phyloP scores from a whole-genome alignment of 768 basidiomycete genomes.

The Collybiopsis confluens region DNA sequence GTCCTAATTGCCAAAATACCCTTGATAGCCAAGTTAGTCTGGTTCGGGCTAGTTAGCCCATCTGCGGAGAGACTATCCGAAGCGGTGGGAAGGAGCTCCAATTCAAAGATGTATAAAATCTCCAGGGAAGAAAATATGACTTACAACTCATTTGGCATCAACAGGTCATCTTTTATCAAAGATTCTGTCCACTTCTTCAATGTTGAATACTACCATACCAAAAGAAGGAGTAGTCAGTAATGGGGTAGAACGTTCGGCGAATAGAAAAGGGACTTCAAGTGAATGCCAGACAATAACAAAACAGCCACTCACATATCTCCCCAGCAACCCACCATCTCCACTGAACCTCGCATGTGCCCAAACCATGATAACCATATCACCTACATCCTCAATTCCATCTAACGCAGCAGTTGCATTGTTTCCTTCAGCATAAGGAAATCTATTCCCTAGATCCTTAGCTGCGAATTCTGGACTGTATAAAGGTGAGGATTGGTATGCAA shows the following conservation, averaged over 20 bases:
- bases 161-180: neutral
- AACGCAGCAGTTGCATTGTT: neutral
- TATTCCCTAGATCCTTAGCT: constrained; percentile 14
- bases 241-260: no score
- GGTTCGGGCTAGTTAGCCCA: neutral
- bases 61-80: neutral
- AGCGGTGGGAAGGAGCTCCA: no score
- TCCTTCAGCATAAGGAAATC: constrained; percentile 1
- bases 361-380: constrained; percentile 8
- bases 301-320: no score
- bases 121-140: neutral
- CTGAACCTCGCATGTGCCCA: constrained; percentile 12
- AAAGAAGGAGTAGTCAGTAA: neutral
- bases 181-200: neutral
- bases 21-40: constrained; percentile 15
- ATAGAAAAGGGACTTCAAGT: no score
- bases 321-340: no score
- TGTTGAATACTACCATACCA: neutral
- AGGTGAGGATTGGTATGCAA: constrained; percentile 14
- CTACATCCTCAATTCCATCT: neutral
- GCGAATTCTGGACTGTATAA: constrained; percentile 13
- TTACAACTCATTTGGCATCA: constrained; percentile 8
- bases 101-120: no score
- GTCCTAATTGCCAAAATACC: constrained; percentile 14
- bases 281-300: no score